These are phyloP conservation scores for Hura crepitans DNA, from an alignment of 441 rosid genomes.

Conservation along the genomic window DNA sequence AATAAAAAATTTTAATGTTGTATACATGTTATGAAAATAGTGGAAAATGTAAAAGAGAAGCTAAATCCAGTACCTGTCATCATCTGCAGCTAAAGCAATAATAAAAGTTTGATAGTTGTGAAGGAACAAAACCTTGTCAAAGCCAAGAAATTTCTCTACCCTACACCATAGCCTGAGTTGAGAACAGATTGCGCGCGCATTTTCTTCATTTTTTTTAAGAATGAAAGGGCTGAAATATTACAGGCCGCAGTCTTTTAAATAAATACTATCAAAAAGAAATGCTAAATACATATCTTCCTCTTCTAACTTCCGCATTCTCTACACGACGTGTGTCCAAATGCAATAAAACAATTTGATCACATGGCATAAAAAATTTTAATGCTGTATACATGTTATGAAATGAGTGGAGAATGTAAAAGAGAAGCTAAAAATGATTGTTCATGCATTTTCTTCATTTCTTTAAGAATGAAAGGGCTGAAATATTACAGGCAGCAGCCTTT, in stretches of 20 bases:
- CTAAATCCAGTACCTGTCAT: not conserved
- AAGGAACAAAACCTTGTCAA: not conserved
- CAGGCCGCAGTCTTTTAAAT: not conserved
- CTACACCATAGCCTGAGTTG: not conserved
- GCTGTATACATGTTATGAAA: no score
- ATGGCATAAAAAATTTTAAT: no score
- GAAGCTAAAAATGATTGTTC: no score
- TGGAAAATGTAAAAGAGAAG: no score
- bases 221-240: not conserved
- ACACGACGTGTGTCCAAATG: no score
- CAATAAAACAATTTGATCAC: no score
- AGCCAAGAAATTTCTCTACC: not conserved
- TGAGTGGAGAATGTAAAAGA: no score
- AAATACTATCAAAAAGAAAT: not conserved
- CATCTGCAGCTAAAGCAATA: not conserved
- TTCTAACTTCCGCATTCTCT: no score
- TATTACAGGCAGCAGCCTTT: not conserved
- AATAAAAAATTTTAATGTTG: no score
- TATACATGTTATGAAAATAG: no score
- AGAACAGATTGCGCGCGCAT: not conserved
- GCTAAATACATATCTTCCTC: no score
- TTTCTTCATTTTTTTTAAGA: not conserved
- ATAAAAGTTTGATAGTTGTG: not conserved
- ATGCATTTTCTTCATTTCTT: not conserved
- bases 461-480: not conserved